Conservation (phyloP, 805 yeast genomes). For the Yarrowia phangngaensis region DNA sequence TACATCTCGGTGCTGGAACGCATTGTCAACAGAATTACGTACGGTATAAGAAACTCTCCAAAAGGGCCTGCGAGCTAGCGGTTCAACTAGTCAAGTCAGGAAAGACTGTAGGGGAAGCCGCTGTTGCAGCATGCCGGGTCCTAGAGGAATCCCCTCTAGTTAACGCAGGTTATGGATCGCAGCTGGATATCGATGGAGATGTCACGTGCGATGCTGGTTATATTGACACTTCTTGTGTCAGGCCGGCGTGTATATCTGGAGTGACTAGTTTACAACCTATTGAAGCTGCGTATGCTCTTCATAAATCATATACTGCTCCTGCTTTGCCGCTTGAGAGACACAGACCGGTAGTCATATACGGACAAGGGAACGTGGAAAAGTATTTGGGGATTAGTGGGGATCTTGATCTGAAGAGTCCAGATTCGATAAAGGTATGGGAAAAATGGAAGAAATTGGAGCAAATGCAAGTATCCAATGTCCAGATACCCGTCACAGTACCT, state of each 20-base stretch:
- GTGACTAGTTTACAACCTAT: constrained; percentile 37
- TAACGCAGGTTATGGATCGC: constrained; percentile 44
- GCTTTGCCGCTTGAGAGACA: constrained; percentile 4
- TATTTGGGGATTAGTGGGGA: constrained; percentile 30
- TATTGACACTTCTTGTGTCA: constrained; percentile 27
- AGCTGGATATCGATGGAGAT: constrained; percentile 37
- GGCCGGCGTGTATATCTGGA: constrained; percentile 40
- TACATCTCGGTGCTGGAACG: constrained; percentile 11
- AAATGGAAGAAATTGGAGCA: constrained; percentile 6
- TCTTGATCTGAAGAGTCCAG: constrained; percentile 20
- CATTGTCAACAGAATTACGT: constrained; percentile 4
- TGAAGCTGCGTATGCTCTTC: constrained; percentile 32
- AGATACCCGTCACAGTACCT: constrained; percentile 3
- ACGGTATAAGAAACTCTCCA: constrained; percentile 1
- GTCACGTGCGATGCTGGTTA: constrained; percentile 45
- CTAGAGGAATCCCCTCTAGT: constrained; percentile 41
- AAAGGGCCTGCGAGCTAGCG: constrained; percentile 32
- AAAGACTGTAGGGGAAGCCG: constrained; percentile 30
- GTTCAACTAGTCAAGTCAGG: constrained; percentile 30
- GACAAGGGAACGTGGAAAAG: constrained; percentile 29
- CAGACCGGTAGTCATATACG: constrained; percentile 30
- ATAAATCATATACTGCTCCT: constrained; percentile 26
- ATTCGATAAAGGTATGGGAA: constrained; percentile 1
- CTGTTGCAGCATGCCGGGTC: constrained; percentile 33
- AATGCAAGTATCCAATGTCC: neutral